Percentiles rank a stretch among this genome's conserved stretches.
Conservation (phyloP, 768 basidiomycete genomes). For the Ramaria sp. region DNA sequence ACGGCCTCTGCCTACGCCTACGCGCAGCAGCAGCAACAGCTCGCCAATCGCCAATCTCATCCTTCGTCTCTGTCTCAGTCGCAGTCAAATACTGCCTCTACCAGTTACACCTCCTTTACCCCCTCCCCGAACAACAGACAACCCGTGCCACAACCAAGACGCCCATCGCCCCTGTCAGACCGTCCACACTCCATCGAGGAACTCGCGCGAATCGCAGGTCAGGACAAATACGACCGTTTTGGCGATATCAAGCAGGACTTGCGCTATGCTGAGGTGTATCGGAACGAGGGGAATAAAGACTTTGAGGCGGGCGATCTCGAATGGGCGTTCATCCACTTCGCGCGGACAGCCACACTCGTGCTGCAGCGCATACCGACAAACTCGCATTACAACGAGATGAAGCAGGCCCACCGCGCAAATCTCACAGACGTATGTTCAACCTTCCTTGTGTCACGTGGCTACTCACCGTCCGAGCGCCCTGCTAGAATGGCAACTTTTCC, state of each 20-base stretch:
- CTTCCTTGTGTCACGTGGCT: constrained; percentile 1
- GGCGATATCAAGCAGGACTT: constrained; percentile 12
- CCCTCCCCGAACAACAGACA: background rate
- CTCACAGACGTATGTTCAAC: constrained; percentile 54
- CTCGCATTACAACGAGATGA: constrained; percentile 51
- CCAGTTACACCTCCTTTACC: background rate
- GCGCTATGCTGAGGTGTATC: constrained; percentile 12
- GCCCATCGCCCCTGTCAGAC: background rate
- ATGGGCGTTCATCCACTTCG: constrained; percentile 60
- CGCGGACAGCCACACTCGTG: constrained; percentile 66
- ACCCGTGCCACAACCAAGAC: background rate
- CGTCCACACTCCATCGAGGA: constrained; percentile 15
- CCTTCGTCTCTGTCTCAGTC: background rate
- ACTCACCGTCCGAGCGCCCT: background rate
- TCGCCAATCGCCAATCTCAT: background rate
- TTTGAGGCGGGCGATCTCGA: constrained; percentile 41
- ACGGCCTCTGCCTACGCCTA: background rate
- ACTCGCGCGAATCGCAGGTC: constrained; percentile 12
- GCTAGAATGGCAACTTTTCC: constrained; percentile 67
- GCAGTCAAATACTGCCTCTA: background rate
- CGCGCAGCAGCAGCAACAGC: constrained; percentile 1
- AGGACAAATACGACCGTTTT: constrained; percentile 3
- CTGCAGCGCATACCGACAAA: constrained; percentile 72
- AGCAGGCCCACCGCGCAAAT: constrained; percentile 49
- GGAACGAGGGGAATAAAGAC: constrained; percentile 7